Base-by-base conservation (phyloP, 306 rosid genomes). In the Prinsepia uniflora region DNA sequence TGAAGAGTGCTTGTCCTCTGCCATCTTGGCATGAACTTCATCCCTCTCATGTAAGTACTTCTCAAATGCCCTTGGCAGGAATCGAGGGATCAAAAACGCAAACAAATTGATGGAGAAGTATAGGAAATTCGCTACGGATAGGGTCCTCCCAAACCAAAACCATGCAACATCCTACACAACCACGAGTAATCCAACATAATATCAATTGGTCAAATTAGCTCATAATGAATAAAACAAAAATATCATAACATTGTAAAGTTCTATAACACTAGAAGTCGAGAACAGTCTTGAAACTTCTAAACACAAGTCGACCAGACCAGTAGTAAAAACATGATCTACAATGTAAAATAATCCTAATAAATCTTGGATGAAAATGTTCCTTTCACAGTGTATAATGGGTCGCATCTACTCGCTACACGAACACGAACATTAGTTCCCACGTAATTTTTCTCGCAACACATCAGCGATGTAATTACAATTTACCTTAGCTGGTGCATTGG, bases 61-160 rank as follows among this genome's bases (percentile, higher is more conserved):
- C 80, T 92, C 92, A 68, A 87, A 86, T 4, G 96, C 92, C 74
- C 88, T 83, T 3, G 98, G 98, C 72, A 92, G 95, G 58, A 92
- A 92, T 68, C 81, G 74, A 0, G 96, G 96, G 60, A 92, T 77
- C 81, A 92, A 68, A 81, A 92, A 92, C 5, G 72, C 84, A n/a
- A 83, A 87, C 56, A 92, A 75, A 66, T 92, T 92, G 65, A 79
- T 69, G 0, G 84, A 83, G 72, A 92, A 89, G 62, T 89, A 92
- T 4, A 10, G 72, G 68, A 89, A 20, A 63, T 92, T 92, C 0
- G 86, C 79, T 73, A 79, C 52, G 0, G 96, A 86, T 10, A 89
- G 68, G 67, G 67, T 71, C 79, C 88, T 87, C 78, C 95, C 98
- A 65, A 89, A 92, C 96, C 94, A 87, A 80, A 58, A 74, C 98